Evolutionary conservation across 2,329 filamentous ascomycete genomes (phyloP).

Genomic region (Colletotrichum sp.): DNA sequence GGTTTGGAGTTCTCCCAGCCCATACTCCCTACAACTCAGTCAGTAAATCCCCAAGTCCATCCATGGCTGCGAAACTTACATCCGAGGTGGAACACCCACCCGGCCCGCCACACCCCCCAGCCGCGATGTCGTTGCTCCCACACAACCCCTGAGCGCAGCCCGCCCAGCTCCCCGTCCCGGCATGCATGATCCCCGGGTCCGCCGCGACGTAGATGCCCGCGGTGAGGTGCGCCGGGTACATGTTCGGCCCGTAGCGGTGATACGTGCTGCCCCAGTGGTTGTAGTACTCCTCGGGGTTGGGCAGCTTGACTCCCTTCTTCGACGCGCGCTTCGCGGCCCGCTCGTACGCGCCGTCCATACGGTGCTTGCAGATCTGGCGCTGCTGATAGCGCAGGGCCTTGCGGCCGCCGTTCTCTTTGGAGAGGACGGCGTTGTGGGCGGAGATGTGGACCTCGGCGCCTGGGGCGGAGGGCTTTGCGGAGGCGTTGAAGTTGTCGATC

Average conservation of each 20-base stretch:
- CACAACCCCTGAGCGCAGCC: constrained; percentile 19
- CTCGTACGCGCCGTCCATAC: constrained; percentile 61
- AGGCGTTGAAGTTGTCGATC: constrained; percentile 46
- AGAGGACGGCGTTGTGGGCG: constrained; percentile 70
- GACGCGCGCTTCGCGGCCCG: constrained; percentile 55
- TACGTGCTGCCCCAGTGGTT: constrained; percentile 61
- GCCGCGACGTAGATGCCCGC: constrained; percentile 52
- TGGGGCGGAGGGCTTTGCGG: constrained; percentile 40
- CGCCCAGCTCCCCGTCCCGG: constrained; percentile 40
- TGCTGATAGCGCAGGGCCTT: constrained; percentile 42
- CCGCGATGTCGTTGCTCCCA: constrained; percentile 38
- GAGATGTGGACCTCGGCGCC: constrained; percentile 68
- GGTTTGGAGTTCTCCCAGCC: background rate
- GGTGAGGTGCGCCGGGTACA: constrained; percentile 46
- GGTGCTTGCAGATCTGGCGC: constrained; percentile 31
- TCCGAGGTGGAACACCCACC: constrained; percentile 28
- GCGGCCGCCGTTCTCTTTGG: constrained; percentile 22
- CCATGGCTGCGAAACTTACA: background rate
- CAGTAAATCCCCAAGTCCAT: background rate
- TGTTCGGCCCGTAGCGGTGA: constrained; percentile 52
- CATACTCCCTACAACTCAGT: background rate
- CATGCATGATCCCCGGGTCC: constrained; percentile 38
- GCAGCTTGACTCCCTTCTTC: constrained; percentile 53
- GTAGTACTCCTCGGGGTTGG: constrained; percentile 54
- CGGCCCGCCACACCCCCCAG: constrained; percentile 49